These are phyloP conservation scores for Sphaceloma murrayae DNA, from an alignment of 2,329 filamentous ascomycete genomes.

Conservation along the genomic window DNA sequence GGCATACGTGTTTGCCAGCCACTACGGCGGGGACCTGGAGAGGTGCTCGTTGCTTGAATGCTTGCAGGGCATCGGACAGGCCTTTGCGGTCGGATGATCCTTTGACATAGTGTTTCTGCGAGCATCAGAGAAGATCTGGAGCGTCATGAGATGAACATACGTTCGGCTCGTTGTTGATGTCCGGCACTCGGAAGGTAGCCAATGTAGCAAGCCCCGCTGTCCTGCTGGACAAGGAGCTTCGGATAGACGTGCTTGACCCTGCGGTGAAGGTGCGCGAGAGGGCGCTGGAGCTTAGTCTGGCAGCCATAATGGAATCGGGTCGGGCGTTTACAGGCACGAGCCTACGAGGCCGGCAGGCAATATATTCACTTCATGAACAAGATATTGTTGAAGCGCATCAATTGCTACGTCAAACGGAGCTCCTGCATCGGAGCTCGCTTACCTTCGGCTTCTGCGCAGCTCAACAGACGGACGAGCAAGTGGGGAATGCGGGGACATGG, in stretches of 20 bases:
- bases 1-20: slow-evolving; percentile 63
- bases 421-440: neutral
- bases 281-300: slow-evolving; percentile 4
- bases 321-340: neutral
- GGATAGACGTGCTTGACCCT: too few species aligned
- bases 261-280: slow-evolving; percentile 2
- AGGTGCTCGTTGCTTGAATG: slow-evolving; percentile 57
- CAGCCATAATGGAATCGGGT: neutral
- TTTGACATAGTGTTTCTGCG: slow-evolving; percentile 78
- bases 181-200: slow-evolving; percentile 79
- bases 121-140: slow-evolving; percentile 8
- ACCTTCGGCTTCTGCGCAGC: neutral
- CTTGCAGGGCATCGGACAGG: slow-evolving; percentile 63
- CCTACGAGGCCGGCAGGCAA: neutral
- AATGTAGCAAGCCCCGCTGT: slow-evolving; percentile 44
- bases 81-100: slow-evolving; percentile 69
- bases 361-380: too few species aligned
- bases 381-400: too few species aligned
- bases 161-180: slow-evolving; percentile 89
- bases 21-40: slow-evolving; percentile 75
- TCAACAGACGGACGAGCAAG: neutral
- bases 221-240: neutral
- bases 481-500: neutral
- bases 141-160: slow-evolving; percentile 43
- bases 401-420: neutral